Conservation (phyloP, 129 eudicot genomes). For the Flaveria sonorensis region DNA sequence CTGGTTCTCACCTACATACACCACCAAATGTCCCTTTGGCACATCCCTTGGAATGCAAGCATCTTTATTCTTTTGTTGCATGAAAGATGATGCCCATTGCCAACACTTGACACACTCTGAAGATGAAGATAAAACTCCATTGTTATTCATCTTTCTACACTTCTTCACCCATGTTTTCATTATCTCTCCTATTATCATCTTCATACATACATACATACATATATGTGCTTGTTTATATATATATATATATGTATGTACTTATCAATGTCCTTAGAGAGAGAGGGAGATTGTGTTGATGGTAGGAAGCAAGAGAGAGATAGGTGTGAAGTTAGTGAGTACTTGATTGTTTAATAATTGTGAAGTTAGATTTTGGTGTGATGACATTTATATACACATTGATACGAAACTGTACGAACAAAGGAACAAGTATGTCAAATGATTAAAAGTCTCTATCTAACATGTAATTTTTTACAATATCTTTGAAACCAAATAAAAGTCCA, state of each 20-base stretch:
- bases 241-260: neutral
- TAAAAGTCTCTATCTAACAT: constrained; percentile 22
- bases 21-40: constrained; percentile 92
- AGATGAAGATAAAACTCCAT: constrained; percentile 38
- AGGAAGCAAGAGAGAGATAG: constrained; percentile 30
- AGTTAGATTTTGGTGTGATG: constrained; percentile 45
- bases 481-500: constrained; percentile 19
- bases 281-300: constrained; percentile 40
- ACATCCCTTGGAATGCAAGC: constrained; percentile 67
- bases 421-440: constrained; percentile 55
- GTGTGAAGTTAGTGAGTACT: constrained; percentile 37
- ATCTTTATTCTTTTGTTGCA: constrained; percentile 42
- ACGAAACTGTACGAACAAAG: constrained; percentile 74
- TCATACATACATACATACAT: neutral
- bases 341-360: constrained; percentile 29
- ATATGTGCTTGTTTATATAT: neutral
- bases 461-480: constrained; percentile 45
- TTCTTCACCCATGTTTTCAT: constrained; percentile 54
- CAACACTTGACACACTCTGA: constrained; percentile 49
- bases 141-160: constrained; percentile 48
- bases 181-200: constrained; percentile 37
- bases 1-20: constrained; percentile 71
- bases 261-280: neutral
- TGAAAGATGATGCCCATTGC: constrained; percentile 45
- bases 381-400: constrained; percentile 34